Conservation (phyloP, 2,329 filamentous ascomycete genomes). For the Colletotrichum spinosum region DNA sequence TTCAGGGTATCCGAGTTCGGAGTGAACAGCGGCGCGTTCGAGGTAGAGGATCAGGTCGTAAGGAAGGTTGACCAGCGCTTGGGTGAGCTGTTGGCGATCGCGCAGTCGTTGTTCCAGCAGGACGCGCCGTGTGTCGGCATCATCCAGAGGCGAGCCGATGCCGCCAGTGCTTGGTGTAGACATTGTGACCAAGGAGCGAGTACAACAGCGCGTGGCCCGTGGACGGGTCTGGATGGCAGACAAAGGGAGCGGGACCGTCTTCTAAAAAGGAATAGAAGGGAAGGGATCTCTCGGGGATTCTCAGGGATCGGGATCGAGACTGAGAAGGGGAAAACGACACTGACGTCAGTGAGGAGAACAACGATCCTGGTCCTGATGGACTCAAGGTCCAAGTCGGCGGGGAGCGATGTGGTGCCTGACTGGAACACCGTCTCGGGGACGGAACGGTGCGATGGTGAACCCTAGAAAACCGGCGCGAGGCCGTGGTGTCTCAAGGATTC, state of each 20-base stretch:
- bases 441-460: conserved; percentile 34
- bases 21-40: conserved; percentile 77
- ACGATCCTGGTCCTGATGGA: conserved; percentile 32
- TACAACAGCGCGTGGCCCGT: conserved; percentile 9
- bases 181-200: conserved; percentile 23
- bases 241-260: conserved; percentile 5
- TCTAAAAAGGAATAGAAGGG: conserved; percentile 10
- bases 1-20: conserved; percentile 85
- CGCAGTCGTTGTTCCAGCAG: conserved; percentile 59
- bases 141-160: conserved; percentile 27
- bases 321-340: conserved; percentile 22
- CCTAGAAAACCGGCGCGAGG: conserved; percentile 28
- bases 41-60: conserved; percentile 75
- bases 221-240: conserved; percentile 1
- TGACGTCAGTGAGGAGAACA: conserved; percentile 38
- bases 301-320: conserved; percentile 23
- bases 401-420: conserved; percentile 29
- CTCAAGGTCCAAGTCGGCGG: conserved; percentile 32
- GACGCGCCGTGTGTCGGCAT: conserved; percentile 10
- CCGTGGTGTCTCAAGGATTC: conserved; percentile 29
- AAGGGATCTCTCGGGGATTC: conserved; percentile 17
- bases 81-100: conserved; percentile 68
- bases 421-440: conserved; percentile 33
- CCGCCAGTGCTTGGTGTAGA: conserved; percentile 30
- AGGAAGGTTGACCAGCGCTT: conserved; percentile 61